Evolutionary conservation across 2,329 filamentous ascomycete genomes (phyloP), one percentile per base, ranked within the genome.

Genomic region (Aspergillus fumigatus): DNA sequence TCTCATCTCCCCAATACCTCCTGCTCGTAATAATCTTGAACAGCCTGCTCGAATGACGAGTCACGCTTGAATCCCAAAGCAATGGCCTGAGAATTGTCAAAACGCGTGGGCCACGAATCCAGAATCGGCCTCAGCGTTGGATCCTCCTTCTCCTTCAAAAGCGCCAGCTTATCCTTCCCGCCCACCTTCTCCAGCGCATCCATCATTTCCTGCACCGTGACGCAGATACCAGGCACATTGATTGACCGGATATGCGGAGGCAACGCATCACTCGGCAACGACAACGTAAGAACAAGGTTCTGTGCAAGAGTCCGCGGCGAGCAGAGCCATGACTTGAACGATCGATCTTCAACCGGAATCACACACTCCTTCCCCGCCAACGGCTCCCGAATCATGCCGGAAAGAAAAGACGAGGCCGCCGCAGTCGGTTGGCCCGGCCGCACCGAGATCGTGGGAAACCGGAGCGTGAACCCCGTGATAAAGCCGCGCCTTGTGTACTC

Each of bases 391-490:
- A 87, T 84, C 70, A 88, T 86, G 11, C 84, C 84, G 0, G 68
- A 85, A 9, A 86, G 74, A 63, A 87, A 88, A 0, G 82, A 84
- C 1, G 81, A 84, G n/a, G 85, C 85, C 0, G 85, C 85, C 1
- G 79, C 80, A 4, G 83, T 83, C 0, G 85, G 84, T 19, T 75
- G 76, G 1, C 85, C 85, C 0, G 84, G 83, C 0, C 85, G 79
- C 23, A 88, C 84, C 1, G 81, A 81, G 19, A 88, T 79, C 0
- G 84, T 86, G 0, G 85, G 84, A 51, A 88, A 82, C 0, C 85
- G 81, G 50, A 84, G 77, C 2, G 77, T 76, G 51, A 84, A 81
- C 7, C 80, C 84, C 56, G 84, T 82, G 56, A 87, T 79, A 54
- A 81, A 80, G 0, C 82, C 81, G 52, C 81, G 77, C 25, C 85